Base-by-base conservation (phyloP, 2,329 filamentous ascomycete genomes). In the Mariannaea elegans region DNA sequence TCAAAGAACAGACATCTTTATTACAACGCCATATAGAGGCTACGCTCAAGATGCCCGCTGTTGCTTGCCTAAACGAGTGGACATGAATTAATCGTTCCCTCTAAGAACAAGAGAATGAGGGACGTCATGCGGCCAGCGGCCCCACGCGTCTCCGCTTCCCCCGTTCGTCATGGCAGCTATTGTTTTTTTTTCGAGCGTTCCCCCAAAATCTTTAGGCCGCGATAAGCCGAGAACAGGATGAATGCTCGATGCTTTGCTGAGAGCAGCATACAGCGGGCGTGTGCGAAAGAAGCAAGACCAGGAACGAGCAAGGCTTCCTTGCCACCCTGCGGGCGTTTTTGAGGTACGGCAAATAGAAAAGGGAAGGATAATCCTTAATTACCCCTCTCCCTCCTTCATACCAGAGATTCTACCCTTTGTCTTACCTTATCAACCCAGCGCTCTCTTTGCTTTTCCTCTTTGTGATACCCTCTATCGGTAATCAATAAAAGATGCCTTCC, bases 401-500 rank as follows among this genome's bases (percentile, higher is more conserved):
- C 41, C 49, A 52, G 24, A 23, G 21, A 41, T 47, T 39, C 16
- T 38, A 31, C 47, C 41, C 44, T 36, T 57, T 41, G 47, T 54
- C 52, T 45, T 65, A 49, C 51, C 62, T 56, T 54, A 55, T 63
- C 55, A 59, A 63, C 51, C 44, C 32, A 50, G 62, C 46, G 39
- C 32, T 45, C 36, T 31, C 29, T 34, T 41, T 55, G 32, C 41
- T 46, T 60, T 34, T 55, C 34, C 16, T 24, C 56, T 50, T 64
- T 61, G 51, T 51, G 68, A 71, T 70, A 71, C 66, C 66, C 34
- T 56, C n/a, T 41, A 52, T 44, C 51, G 61, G 63, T 59, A 53
- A 66, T 53, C 58, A 48, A 61, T 45, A 64, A 32, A 55, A n/a
- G n/a, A 78, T 78, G 76, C 72, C 75, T 67, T 74, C 75, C 56